Base-by-base conservation (phyloP, 1,284 basidiomycete species). In the Microbotryum lychnidis-dioicae region DNA sequence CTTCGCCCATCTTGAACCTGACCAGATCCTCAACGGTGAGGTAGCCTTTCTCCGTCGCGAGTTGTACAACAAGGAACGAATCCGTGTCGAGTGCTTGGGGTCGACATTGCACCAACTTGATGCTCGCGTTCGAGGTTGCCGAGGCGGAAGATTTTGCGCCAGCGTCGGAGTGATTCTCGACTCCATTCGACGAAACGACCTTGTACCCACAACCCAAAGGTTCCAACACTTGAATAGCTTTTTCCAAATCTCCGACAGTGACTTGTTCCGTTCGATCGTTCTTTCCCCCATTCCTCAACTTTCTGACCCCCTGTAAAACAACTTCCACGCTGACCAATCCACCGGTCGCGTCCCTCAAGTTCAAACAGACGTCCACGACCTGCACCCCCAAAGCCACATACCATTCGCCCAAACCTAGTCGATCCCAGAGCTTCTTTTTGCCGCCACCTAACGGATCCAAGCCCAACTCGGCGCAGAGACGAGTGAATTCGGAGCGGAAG, bases 371-470 rank as follows among this genome's bases (percentile, higher is more conserved):
- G 74, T 98, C 94, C 54, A 98, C 91, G 66, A 98, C 87, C 78
- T 99, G 94, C 29, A 97, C 90, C 3, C 91, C 91, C 1, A 98
- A 82, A 72, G 96, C 93, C 74, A 91, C 90, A 71, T 92, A 87
- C 90, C 91, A 98, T 74, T 98, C 96, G 0, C 89, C 90, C 20
- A 97, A 73, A 91, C 92, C 25, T 83, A 85, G 85, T 51, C 66
- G 66, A 60, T 72, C 74, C 87, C 89, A 92, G 3, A 91, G 84
- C n/a, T 87, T 87, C 65, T 85, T 85, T 0, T 87, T 87, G 2
- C 70, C 72, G 1, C 75, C 73, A 0, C 73, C 87, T 21, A 98
- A 82, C 0, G 96, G 94, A 74, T 98, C 96, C 21, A 99, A 90
- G 31, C 91, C 92, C 60, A 99, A 88, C 18, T 87, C 86, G 1